Evolutionary conservation across 2,329 filamentous ascomycete genomes (phyloP).

Genomic region (Fusarium tjaetaba): DNA sequence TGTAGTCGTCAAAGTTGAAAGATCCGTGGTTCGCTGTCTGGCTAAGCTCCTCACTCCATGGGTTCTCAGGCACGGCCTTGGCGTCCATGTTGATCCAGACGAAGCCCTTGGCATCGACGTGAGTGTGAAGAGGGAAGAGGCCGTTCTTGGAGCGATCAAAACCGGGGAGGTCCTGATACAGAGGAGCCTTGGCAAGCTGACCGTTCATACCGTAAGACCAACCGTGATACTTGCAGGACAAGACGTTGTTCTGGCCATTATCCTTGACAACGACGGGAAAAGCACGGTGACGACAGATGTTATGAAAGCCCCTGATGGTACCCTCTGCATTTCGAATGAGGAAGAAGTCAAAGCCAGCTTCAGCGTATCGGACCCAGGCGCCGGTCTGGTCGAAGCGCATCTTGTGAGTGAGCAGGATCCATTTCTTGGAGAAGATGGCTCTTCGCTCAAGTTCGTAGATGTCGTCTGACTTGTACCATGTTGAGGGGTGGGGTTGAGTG

Average conservation of each 20-base stretch:
- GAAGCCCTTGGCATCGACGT: constrained; percentile 64
- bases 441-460: constrained; percentile 66
- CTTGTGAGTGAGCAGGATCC: constrained; percentile 65
- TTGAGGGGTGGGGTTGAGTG: constrained; percentile 33
- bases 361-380: constrained; percentile 64
- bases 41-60: constrained; percentile 60
- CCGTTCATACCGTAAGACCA: constrained; percentile 70
- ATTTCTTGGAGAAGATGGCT: constrained; percentile 66
- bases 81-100: constrained; percentile 68
- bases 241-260: constrained; percentile 59
- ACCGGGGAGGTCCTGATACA: constrained; percentile 64
- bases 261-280: constrained; percentile 65
- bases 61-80: constrained; percentile 53
- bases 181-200: constrained; percentile 68
- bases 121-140: constrained; percentile 63
- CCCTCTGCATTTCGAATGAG: constrained; percentile 63
- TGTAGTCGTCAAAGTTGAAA: constrained; percentile 62
- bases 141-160: constrained; percentile 66
- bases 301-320: constrained; percentile 69
- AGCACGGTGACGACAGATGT: constrained; percentile 69
- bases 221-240: constrained; percentile 69
- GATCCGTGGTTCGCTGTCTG: constrained; percentile 53
- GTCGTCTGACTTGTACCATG: constrained; percentile 62
- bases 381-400: constrained; percentile 61
- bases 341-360: constrained; percentile 66